Conservation (phyloP, 371 early-diverging fungal species). For the Apophysomyces trapeziformis region DNA sequence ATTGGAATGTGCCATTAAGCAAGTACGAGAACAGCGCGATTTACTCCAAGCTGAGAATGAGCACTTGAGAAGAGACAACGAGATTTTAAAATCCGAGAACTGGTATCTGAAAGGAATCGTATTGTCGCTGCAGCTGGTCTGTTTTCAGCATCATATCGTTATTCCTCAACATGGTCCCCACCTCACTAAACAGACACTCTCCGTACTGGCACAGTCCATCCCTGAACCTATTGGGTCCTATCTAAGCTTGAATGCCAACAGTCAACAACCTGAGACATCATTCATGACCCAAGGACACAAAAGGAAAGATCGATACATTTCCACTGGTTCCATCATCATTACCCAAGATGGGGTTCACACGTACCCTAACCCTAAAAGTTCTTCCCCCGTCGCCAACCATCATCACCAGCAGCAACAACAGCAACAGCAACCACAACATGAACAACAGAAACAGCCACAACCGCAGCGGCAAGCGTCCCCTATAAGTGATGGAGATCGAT, state of each 20-base stretch:
- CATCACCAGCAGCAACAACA: slow-evolving; percentile 6
- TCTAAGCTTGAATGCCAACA: slow-evolving; percentile 37
- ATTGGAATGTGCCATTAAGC: slow-evolving; percentile 68
- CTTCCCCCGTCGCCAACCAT: not conserved
- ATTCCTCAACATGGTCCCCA: slow-evolving; percentile 51
- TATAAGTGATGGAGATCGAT: not conserved
- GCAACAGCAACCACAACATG: no score
- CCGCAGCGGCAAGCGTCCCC: no score
- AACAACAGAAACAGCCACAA: no score
- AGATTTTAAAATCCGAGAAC: slow-evolving; percentile 66
- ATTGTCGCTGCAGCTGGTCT: slow-evolving; percentile 55
- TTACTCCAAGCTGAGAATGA: slow-evolving; percentile 52
- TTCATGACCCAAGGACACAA: slow-evolving; percentile 25
- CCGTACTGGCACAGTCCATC: slow-evolving; percentile 39
- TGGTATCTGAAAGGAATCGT: slow-evolving; percentile 62
- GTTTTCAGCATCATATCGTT: slow-evolving; percentile 47
- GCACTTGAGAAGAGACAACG: slow-evolving; percentile 54
- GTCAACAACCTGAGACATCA: slow-evolving; percentile 22
- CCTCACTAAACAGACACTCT: slow-evolving; percentile 40
- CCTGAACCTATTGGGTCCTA: slow-evolving; percentile 46
- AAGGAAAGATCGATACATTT: slow-evolving; percentile 31
- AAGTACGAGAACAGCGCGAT: slow-evolving; percentile 61
- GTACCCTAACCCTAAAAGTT: slow-evolving; percentile 8
- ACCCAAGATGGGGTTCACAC: slow-evolving; percentile 33
- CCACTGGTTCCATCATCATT: slow-evolving; percentile 40